phyloP scores from a whole-genome alignment of 208 protist species.

The Crithidia mellificae region DNA sequence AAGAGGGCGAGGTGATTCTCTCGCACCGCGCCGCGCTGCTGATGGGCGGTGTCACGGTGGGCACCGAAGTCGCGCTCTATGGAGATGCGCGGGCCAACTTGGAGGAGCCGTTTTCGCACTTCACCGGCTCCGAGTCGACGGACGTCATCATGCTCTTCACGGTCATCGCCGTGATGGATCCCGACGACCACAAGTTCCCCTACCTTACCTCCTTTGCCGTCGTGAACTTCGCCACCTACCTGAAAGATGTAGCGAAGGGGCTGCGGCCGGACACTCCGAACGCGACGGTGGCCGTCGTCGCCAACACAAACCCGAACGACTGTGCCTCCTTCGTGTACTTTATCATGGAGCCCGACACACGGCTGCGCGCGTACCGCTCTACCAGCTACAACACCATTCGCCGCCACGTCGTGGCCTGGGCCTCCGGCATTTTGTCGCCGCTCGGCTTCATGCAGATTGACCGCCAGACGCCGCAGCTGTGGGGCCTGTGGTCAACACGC shows the following conservation, averaged over 20 bases:
- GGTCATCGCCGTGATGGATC: constrained; percentile 28
- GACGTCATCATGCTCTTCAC: constrained; percentile 32
- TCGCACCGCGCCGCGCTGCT: constrained; percentile 20
- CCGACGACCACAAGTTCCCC: constrained; percentile 36
- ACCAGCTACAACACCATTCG: constrained; percentile 63
- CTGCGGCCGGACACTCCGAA: constrained; percentile 22
- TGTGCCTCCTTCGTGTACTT: constrained; percentile 55
- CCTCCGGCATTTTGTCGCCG: constrained; percentile 39
- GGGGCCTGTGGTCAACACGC: constrained; percentile 40
- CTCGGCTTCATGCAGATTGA: constrained; percentile 76
- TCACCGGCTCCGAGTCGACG: neutral
- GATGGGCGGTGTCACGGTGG: constrained; percentile 26
- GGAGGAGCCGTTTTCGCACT: constrained; percentile 15
- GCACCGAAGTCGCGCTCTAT: constrained; percentile 40
- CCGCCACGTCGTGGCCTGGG: constrained; percentile 46
- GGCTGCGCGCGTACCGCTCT: constrained; percentile 41
- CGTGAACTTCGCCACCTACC: constrained; percentile 31
- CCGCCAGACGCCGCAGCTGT: constrained; percentile 49
- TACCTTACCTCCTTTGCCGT: constrained; percentile 28
- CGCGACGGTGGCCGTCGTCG: constrained; percentile 15
- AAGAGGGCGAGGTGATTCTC: constrained; percentile 21
- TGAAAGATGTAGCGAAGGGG: constrained; percentile 29
- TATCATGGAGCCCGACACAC: constrained; percentile 38
- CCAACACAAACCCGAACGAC: constrained; percentile 18
- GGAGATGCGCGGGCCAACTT: constrained; percentile 12